Conservation (phyloP, 768 basidiomycete genomes). For the Rhizopogon vesiculosus region DNA sequence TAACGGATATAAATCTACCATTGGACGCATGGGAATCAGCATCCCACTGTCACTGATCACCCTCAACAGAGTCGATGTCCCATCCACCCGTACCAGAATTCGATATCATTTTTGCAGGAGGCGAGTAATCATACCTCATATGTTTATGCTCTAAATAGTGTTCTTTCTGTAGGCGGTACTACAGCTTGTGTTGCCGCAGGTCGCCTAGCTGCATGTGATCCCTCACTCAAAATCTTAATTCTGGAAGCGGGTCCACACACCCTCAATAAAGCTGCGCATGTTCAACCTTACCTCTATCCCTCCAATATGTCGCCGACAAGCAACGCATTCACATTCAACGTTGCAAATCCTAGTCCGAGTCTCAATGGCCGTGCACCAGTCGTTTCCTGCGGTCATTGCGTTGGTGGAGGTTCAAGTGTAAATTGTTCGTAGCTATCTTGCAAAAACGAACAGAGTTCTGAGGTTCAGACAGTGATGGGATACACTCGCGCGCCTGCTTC, state of each 20-base stretch:
- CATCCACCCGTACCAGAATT: too few relatives aligned
- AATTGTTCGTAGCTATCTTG: slow-evolving; percentile 40
- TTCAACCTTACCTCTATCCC: slow-evolving; percentile 50
- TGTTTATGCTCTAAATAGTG: too few relatives aligned
- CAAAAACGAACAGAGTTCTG: not conserved
- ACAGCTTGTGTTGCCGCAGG: too few relatives aligned
- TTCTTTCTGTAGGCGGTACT: not conserved
- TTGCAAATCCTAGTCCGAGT: slow-evolving; percentile 34
- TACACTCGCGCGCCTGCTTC: slow-evolving; percentile 58
- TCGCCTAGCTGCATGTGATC: too few relatives aligned
- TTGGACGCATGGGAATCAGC: too few relatives aligned
- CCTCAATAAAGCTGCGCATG: slow-evolving; percentile 38
- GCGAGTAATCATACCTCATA: too few relatives aligned
- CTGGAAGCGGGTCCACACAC: too few relatives aligned
- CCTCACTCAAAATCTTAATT: too few relatives aligned
- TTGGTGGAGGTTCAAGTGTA: slow-evolving; percentile 61
- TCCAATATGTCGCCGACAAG: slow-evolving; percentile 34
- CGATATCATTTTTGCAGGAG: too few relatives aligned
- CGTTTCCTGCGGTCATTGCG: slow-evolving; percentile 41
- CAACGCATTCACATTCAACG: slow-evolving; percentile 41
- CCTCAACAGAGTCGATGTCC: too few relatives aligned
- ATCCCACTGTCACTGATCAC: too few relatives aligned
- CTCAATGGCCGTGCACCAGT: slow-evolving; percentile 39
- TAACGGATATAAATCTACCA: too few relatives aligned
- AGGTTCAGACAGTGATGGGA: slow-evolving; percentile 31